Conservation (phyloP, 257 asterid species). For the Solanum chiquidenum region DNA sequence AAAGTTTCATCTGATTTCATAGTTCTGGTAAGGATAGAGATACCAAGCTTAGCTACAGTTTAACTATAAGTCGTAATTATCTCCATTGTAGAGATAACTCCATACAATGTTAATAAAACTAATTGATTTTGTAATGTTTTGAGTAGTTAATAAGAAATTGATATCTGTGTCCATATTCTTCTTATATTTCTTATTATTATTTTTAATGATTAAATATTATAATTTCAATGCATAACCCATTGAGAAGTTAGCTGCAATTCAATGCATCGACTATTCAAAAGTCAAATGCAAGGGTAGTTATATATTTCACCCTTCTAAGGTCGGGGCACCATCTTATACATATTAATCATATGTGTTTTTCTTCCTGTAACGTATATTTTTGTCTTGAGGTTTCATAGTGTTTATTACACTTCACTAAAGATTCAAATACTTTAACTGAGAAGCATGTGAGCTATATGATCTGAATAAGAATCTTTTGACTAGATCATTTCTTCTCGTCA, state of each 20-base stretch:
- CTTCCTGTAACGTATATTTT: not conserved
- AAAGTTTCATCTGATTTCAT: not conserved
- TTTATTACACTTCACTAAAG: not conserved
- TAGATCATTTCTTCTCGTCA: not conserved
- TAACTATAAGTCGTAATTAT: not conserved
- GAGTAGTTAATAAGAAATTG: not conserved
- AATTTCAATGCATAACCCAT: not conserved
- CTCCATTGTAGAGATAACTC: not conserved
- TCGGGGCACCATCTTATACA: not conserved
- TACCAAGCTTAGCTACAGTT: not conserved
- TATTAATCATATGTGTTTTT: not conserved
- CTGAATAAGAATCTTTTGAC: not conserved
- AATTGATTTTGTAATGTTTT: not conserved
- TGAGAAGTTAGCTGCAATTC: not conserved
- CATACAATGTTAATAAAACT: not conserved
- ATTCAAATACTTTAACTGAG: not conserved
- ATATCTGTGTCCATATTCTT: not conserved
- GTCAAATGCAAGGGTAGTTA: not conserved
- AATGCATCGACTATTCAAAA: not conserved
- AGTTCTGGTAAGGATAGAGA: not conserved
- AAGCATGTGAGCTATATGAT: not conserved
- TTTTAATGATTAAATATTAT: not conserved
- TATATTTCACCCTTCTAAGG: not conserved
- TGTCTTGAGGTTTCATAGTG: not conserved
- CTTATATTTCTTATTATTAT: not conserved